phyloP scores from a whole-genome alignment of 768 basidiomycete genomes.

The Psilocybe cyanescens region DNA sequence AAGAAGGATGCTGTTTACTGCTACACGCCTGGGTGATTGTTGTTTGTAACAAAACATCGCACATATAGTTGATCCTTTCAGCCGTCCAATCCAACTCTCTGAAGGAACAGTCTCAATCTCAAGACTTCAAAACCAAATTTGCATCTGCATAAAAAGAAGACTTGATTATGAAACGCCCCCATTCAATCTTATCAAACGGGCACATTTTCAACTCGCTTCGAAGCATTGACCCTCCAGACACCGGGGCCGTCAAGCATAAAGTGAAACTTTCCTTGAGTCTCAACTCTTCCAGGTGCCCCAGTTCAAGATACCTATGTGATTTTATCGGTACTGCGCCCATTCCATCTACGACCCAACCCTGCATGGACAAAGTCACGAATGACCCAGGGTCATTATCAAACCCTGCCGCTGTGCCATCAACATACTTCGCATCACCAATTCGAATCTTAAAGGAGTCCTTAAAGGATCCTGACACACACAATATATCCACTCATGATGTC shows the following conservation, averaged over 20 bases:
- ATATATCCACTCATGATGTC: constrained; percentile 55
- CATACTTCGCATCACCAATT: constrained; percentile 45
- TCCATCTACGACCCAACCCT: background rate
- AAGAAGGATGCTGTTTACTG: background rate
- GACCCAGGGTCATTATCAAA: background rate
- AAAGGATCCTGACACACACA: constrained; percentile 34
- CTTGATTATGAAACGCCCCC: background rate
- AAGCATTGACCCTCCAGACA: background rate
- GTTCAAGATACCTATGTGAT: background rate
- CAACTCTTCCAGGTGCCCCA: background rate
- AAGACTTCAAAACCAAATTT: background rate
- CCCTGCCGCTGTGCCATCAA: background rate
- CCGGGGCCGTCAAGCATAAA: constrained; percentile 1
- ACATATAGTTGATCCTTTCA: background rate
- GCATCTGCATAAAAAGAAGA: background rate
- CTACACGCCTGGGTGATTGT: background rate
- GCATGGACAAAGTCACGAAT: background rate
- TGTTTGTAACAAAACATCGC: constrained; percentile 7
- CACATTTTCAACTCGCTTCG: constrained; percentile 1
- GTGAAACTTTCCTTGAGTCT: background rate
- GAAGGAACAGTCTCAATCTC: background rate
- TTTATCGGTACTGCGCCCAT: background rate
- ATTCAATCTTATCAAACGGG: constrained; percentile 2
- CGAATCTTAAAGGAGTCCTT: constrained; percentile 51
- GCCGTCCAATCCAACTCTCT: background rate